Evolutionary conservation across 2,329 filamentous ascomycete genomes (phyloP).

Genomic region (Pseudogymnoascus sp.): DNA sequence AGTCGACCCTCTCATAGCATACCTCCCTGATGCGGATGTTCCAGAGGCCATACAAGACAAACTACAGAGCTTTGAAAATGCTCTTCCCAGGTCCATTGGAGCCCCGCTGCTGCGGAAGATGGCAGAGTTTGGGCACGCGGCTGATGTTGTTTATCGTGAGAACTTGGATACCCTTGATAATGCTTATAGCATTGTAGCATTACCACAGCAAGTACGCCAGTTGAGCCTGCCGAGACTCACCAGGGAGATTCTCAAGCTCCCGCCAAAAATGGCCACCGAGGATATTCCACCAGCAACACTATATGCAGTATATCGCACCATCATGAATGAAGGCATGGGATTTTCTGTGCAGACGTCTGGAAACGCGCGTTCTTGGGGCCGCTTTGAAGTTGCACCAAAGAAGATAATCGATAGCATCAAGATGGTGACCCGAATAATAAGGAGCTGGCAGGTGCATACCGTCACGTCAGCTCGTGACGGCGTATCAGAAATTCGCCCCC

Average conservation of each 20-base stretch:
- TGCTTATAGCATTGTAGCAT: constrained; percentile 40
- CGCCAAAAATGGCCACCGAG: not conserved
- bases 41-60: constrained; percentile 29
- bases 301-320: constrained; percentile 7
- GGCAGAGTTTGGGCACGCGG: constrained; percentile 35
- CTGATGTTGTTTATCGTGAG: constrained; percentile 40
- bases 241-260: not conserved
- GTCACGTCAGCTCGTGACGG: constrained; percentile 1
- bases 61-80: constrained; percentile 31
- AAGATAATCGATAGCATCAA: constrained; percentile 4
- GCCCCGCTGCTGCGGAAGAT: constrained; percentile 37
- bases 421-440: not conserved
- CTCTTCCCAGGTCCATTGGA: constrained; percentile 39
- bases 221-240: not conserved
- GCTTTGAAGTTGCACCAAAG: constrained; percentile 6
- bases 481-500: not conserved
- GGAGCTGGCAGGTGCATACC: constrained; percentile 1
- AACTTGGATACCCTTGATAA: constrained; percentile 40
- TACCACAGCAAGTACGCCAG: constrained; percentile 33
- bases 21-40: constrained; percentile 35
- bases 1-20: constrained; percentile 37
- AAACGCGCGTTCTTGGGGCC: not conserved
- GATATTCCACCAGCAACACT: not conserved
- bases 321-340: constrained; percentile 1
- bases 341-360: not conserved